Evolutionary conservation across 345 rosid genomes (phyloP), one percentile per base, ranked within the genome.

Genomic region (Erysimum cheiranthoides): DNA sequence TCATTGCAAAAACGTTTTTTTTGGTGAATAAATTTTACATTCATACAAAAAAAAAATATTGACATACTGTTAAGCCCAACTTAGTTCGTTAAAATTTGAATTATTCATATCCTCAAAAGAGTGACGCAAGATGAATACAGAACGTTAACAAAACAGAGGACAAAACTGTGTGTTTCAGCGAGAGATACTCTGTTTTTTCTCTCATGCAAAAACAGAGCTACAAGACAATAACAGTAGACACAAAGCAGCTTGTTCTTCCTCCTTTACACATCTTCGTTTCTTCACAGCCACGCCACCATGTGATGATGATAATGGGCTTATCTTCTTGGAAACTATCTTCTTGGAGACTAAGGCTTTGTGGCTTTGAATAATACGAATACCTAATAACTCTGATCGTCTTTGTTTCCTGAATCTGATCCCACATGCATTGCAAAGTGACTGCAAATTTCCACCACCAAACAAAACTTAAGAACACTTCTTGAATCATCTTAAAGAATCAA

Each of bases 351-450:
- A 28, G 58, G 16, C 34, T 64, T 70, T 84, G 21, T 73, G 75
- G 40, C 66, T 76, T 9, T 73, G 61, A 71, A 73, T 46, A 28
- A 78, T 67, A 21, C 62, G 73, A 59, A 66, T 66, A 73, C 69
- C 60, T 43, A 78, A 51, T 60, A 73, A 34, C 64, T 78, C 64
- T n/a, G 77, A 40, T 58, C 86, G 70, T 77, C 84, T 87, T 62
- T 68, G 86, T 85, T 91, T 91, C 72, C 93, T 84, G 77, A 83
- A 80, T 47, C 90, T 90, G 73, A 94, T 91, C 75, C 98, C 98
- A 77, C 97, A 93, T 30, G 98, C 98, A 77, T 93, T 93, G 79
- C 98, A 91, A 21, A 91, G 81, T 30, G 94, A 85, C 98, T 93
- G 86, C 12, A 64, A 68, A 38, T 13, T 13, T 10, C 6, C 57